phyloP scores from a whole-genome alignment of 495 filamentous ascomycete genomes.

The Xylaria scruposa region DNA sequence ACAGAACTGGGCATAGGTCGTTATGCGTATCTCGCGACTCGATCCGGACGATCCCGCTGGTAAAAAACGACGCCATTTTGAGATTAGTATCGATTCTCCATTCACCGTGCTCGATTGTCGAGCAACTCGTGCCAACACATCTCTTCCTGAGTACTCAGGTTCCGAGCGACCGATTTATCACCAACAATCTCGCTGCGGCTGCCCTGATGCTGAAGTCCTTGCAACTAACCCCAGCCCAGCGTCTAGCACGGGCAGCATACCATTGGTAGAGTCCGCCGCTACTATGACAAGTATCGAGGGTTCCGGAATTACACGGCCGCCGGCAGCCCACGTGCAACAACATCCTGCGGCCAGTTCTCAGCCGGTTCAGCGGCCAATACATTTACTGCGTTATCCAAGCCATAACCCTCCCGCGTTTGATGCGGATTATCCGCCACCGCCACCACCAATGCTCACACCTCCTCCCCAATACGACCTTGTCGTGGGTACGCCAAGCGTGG shows the following conservation, averaged over 20 bases:
- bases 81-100: constrained; percentile 98
- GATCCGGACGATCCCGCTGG: constrained; percentile 78
- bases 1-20: constrained; percentile 66
- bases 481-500: constrained; percentile 78
- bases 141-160: constrained; percentile 82
- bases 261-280: constrained; percentile 24
- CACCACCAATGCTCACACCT: constrained; percentile 76
- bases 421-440: constrained; percentile 80
- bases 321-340: constrained; percentile 33
- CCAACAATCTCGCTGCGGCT: constrained; percentile 73
- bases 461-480: constrained; percentile 88
- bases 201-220: constrained; percentile 69
- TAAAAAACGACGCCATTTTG: constrained; percentile 89
- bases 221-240: constrained; percentile 45
- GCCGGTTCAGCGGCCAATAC: constrained; percentile 61
- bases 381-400: constrained; percentile 85
- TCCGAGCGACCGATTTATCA: constrained; percentile 51
- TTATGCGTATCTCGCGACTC: constrained; percentile 90
- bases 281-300: constrained; percentile 22
- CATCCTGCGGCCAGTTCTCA: constrained; percentile 35
- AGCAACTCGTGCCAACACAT: constrained; percentile 89
- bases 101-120: constrained; percentile 95
- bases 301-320: constrained; percentile 30
- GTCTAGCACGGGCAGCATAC: constrained; percentile 43
- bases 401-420: constrained; percentile 93